phyloP scores from a whole-genome alignment of 331 rosid species.

The Quercus tomentella region DNA sequence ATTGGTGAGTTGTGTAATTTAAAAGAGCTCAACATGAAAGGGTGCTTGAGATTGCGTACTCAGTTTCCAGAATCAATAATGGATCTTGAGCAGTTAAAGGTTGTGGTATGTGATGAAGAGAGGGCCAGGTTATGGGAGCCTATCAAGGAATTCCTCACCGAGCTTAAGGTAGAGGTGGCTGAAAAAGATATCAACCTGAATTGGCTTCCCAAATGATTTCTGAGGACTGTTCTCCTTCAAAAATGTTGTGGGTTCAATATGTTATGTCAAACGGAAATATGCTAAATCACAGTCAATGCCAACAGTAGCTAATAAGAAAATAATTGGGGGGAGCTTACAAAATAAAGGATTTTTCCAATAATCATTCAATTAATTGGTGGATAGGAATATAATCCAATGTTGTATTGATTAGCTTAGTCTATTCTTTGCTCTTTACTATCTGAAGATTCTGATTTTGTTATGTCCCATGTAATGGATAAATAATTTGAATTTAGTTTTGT shows the following conservation, averaged over 20 bases:
- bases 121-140: slow-evolving; percentile 18
- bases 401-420: too few relatives aligned
- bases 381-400: too few relatives aligned
- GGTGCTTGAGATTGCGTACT: slow-evolving; percentile 20
- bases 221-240: not conserved
- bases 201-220: slow-evolving; percentile 25
- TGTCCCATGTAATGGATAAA: too few relatives aligned
- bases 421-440: too few relatives aligned
- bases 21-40: slow-evolving; percentile 37
- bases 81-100: slow-evolving; percentile 32
- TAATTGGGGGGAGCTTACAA: too few relatives aligned
- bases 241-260: not conserved
- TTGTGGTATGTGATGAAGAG: slow-evolving; percentile 57
- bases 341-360: too few relatives aligned
- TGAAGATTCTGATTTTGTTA: too few relatives aligned
- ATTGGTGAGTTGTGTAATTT: slow-evolving; percentile 43
- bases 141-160: not conserved
- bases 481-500: too few relatives aligned
- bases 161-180: slow-evolving; percentile 15
- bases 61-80: slow-evolving; percentile 21
- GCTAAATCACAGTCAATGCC: too few relatives aligned
- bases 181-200: slow-evolving; percentile 27
- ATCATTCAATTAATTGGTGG: too few relatives aligned
- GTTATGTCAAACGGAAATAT: not conserved
- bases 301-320: too few relatives aligned